phyloP scores from a whole-genome alignment of 805 yeast genomes.

The Alloascoidea hylecoeti region DNA sequence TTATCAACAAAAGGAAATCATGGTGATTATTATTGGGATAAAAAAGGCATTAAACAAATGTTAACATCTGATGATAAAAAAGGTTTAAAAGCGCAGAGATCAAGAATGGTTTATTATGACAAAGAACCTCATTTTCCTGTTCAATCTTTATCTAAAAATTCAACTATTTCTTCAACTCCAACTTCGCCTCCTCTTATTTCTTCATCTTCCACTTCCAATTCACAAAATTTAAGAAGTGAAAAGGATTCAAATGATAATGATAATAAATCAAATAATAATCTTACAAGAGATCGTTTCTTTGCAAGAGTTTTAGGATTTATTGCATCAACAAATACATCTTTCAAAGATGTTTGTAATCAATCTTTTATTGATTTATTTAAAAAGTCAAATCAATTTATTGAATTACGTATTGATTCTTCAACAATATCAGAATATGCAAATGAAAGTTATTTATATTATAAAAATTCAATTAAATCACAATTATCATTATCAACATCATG shows the following conservation, averaged over 20 bases:
- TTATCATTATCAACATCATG: not conserved
- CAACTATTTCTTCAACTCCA: not conserved
- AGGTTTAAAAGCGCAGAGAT: not conserved
- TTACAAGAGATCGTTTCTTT: not conserved
- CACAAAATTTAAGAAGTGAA: too few species aligned
- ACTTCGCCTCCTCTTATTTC: not conserved
- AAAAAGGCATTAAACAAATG: not conserved
- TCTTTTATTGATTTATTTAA: not conserved
- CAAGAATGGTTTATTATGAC: constrained; percentile 2
- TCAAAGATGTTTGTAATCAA: not conserved
- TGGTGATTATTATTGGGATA: constrained; percentile 2
- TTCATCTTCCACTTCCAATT: too few species aligned
- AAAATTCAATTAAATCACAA: not conserved
- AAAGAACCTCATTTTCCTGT: not conserved
- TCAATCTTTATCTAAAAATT: not conserved
- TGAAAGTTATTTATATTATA: not conserved
- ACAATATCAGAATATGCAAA: not conserved
- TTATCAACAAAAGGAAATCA: constrained; percentile 1
- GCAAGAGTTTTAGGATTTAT: not conserved
- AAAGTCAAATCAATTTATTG: not conserved
- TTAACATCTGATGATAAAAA: not conserved
- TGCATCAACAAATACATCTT: not conserved
- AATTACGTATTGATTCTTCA: not conserved
- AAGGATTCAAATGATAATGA: too few species aligned
- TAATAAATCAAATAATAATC: too few species aligned